Percentiles rank a stretch among this genome's conserved stretches.
phyloP scores from a whole-genome alignment of 306 rosid genomes.

The Castanopsis chinensis region DNA sequence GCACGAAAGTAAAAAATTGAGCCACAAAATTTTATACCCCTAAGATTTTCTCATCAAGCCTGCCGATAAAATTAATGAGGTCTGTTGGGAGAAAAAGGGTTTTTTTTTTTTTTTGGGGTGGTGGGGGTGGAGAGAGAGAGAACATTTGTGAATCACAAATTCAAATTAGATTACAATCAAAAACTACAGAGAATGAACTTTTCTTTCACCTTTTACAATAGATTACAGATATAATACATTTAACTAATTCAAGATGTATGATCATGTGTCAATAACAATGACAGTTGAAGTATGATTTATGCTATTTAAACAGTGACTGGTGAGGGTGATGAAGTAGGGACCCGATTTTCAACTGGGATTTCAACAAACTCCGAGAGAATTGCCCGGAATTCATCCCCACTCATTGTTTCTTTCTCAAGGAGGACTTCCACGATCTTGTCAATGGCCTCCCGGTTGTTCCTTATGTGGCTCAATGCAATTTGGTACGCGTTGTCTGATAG shows the following conservation, averaged over 20 bases:
- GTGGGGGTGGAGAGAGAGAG: too few species aligned
- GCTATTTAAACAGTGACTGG: constrained; percentile 68
- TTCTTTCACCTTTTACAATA: not conserved
- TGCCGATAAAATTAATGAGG: too few species aligned
- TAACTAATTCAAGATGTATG: constrained; percentile 19
- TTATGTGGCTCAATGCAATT: constrained; percentile 79
- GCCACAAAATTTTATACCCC: too few species aligned
- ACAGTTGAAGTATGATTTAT: constrained; percentile 26
- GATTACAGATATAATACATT: constrained; percentile 45
- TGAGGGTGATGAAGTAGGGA: constrained; percentile 60
- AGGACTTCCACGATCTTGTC: constrained; percentile 92
- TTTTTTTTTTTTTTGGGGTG: too few species aligned
- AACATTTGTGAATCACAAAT: too few species aligned
- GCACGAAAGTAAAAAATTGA: too few species aligned
- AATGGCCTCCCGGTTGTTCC: constrained; percentile 94
- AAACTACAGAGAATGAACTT: not conserved
- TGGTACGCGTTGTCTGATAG: constrained; percentile 81
- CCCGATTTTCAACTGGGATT: constrained; percentile 81
- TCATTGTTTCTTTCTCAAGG: constrained; percentile 85
- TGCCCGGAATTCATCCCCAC: constrained; percentile 91
- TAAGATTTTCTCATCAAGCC: too few species aligned
- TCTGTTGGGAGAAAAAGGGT: too few species aligned
- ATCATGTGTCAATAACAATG: constrained; percentile 18
- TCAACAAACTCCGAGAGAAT: constrained; percentile 82
- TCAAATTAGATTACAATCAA: not conserved